Base-by-base conservation (phyloP, 176 grass and related monocot genomes). In the Oryza brachyantha region DNA sequence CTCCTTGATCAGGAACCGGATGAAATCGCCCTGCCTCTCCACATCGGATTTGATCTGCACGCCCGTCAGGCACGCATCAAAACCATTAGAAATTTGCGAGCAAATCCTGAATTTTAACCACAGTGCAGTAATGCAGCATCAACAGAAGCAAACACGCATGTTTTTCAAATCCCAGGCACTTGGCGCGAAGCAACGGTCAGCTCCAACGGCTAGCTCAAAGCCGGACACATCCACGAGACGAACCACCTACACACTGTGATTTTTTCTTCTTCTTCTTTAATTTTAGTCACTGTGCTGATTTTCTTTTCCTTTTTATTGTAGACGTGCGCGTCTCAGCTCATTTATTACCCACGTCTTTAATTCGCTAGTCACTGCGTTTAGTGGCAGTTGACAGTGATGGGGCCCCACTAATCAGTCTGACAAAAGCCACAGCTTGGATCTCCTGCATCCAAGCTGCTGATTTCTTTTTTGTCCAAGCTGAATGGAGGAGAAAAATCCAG, bases 1-100 rank as follows among this genome's bases (percentile, higher is more conserved):
- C 27, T 93, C 86, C 80, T 99, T 99, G 54, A 99, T 99, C 75
- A 99, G 84, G 84, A 91, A 99, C 25, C 84, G 75, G 68, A 99
- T 93, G 85, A 96, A 96, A 58, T 99, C 88, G 11, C 92, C 96
- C 45, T 99, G 96, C 77, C 86, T 96, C 89, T 99, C 90, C 62
- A 99, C 88, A 29, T 99, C 92, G 1, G 86, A 89, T 52, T 89
- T 99, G 84, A 99, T 99, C 96, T 99, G 81, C 63, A 41, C 3
- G 16, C 11, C 12, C 22, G 5, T 13, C 14, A 3, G 8, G 7
- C 60, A 76, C 26, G 29, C 34, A 67, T 0, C n/a, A 61, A 42
- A 57, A 25, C 28, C 8, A 3, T 65, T 8, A 41, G 54, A 22
- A 1, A 7, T 73, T 17, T 34, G 29, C 43, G 25, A 16, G 0